A percentile compares a stretch with the other conserved stretches of the same genome.
These are phyloP conservation scores for Xylariaceae sp. DNA, from an alignment of 2,329 filamentous ascomycete species.

Conservation along the genomic window DNA sequence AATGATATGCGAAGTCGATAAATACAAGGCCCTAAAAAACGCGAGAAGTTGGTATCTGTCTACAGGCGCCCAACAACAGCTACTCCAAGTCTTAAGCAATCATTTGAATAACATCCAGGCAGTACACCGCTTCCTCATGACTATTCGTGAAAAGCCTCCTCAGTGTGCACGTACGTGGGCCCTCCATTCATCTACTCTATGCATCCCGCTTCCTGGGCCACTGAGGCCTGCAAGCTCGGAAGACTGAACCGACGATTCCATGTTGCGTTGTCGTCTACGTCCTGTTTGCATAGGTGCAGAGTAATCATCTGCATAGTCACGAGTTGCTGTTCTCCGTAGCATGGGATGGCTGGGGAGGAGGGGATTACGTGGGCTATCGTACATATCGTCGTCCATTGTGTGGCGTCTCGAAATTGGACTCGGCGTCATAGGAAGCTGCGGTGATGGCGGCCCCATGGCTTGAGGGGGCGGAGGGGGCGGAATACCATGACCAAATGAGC, in stretches of 20 bases:
- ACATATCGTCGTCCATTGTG: constrained; percentile 40
- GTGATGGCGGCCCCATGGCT: constrained; percentile 29
- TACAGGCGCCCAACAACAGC: too few species aligned
- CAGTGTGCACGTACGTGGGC: too few species aligned
- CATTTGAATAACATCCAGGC: too few species aligned
- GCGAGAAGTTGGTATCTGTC: neutral
- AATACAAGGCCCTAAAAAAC: constrained; percentile 1
- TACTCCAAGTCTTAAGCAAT: too few species aligned
- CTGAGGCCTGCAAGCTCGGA: constrained; percentile 30
- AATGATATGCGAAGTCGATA: neutral
- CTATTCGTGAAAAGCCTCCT: neutral
- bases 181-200: constrained; percentile 30
- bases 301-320: constrained; percentile 25
- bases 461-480: constrained; percentile 26
- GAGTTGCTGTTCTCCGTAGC: constrained; percentile 22
- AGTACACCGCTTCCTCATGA: neutral
- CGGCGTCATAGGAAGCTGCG: constrained; percentile 22
- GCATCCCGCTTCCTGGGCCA: constrained; percentile 30
- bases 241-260: constrained; percentile 21
- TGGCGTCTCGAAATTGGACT: constrained; percentile 36
- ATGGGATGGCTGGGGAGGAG: constrained; percentile 29
- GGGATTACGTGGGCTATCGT: constrained; percentile 30
- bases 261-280: constrained; percentile 22
- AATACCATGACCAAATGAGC: constrained; percentile 22
- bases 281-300: constrained; percentile 19